A percentile compares a stretch with the other conserved stretches of the same genome.
phyloP scores from a whole-genome alignment of 139 green algal genomes.

The Pseudopediastrum boryanum region DNA sequence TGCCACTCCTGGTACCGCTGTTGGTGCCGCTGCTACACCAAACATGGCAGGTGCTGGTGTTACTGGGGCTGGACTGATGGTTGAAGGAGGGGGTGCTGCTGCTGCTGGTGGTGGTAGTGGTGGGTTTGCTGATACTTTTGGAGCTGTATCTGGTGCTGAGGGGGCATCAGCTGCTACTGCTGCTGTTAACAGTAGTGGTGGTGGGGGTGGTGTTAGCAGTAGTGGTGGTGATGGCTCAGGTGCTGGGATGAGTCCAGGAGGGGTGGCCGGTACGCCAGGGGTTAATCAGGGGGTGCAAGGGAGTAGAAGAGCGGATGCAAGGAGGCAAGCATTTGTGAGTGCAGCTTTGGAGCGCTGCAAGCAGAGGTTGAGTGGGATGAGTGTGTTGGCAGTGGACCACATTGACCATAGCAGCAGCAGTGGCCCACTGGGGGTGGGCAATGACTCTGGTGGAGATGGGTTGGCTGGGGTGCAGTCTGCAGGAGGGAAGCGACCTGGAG shows the following conservation, averaged over 20 bases:
- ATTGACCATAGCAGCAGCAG: neutral
- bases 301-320: constrained; percentile 29
- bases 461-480: neutral
- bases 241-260: neutral
- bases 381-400: neutral
- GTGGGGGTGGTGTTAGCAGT: neutral
- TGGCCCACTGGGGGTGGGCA: neutral
- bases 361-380: constrained; percentile 34
- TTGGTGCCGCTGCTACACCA: too few species aligned
- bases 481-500: neutral
- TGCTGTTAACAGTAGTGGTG: neutral
- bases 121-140: too few species aligned
- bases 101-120: too few species aligned
- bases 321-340: constrained; percentile 43
- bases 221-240: neutral
- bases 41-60: too few species aligned
- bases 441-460: neutral
- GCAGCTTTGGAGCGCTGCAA: constrained; percentile 46
- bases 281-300: neutral
- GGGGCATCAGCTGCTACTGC: neutral
- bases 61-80: too few species aligned
- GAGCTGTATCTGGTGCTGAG: too few species aligned
- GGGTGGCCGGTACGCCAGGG: neutral
- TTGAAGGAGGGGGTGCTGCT: too few species aligned
- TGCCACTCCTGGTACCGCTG: too few species aligned